Evolutionary conservation across 2,329 filamentous ascomycete species (phyloP).

Genomic region (Didymella arachidicola): DNA sequence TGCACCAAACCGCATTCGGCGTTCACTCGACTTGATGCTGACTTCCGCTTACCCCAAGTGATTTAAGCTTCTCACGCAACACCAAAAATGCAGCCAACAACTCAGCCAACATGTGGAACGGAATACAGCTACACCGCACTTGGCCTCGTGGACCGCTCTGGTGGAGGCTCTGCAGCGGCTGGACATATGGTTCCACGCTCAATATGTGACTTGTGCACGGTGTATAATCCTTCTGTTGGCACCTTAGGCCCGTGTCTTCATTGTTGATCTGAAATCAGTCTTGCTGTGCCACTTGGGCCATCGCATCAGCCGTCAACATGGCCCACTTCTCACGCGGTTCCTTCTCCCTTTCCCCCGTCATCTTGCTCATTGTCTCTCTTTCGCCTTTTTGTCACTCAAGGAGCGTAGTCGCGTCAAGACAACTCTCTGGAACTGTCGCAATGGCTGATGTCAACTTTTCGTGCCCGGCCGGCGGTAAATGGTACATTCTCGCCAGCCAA

Average conservation of each 20-base stretch:
- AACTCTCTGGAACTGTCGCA: constrained; percentile 12
- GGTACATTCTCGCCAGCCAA: constrained; percentile 21
- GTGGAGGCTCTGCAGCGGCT: constrained; percentile 20
- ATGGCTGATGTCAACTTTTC: constrained; percentile 26
- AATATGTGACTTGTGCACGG: constrained; percentile 14
- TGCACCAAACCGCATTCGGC: constrained; percentile 25
- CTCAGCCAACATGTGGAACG: constrained; percentile 22
- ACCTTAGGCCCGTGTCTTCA: constrained; percentile 9
- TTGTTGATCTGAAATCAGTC: constrained; percentile 9
- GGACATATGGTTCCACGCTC: constrained; percentile 14
- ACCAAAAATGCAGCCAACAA: constrained; percentile 26
- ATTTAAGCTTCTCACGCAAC: constrained; percentile 29
- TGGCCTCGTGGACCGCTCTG: constrained; percentile 5
- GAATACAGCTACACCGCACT: constrained; percentile 17
- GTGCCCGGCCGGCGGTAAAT: constrained; percentile 34
- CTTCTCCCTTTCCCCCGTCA: constrained; percentile 13
- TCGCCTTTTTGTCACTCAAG: constrained; percentile 12
- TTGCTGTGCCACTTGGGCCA: constrained; percentile 18
- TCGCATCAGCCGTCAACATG: constrained; percentile 21
- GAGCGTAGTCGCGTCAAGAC: constrained; percentile 12
- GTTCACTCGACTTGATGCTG: constrained; percentile 9
- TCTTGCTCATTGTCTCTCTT: constrained; percentile 11
- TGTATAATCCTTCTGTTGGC: constrained; percentile 12
- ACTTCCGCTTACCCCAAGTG: constrained; percentile 22
- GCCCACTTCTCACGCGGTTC: constrained; percentile 17